These are phyloP conservation scores for Celoporthe dispersa DNA, from an alignment of 2,329 filamentous ascomycete genomes.

Conservation along the genomic window DNA sequence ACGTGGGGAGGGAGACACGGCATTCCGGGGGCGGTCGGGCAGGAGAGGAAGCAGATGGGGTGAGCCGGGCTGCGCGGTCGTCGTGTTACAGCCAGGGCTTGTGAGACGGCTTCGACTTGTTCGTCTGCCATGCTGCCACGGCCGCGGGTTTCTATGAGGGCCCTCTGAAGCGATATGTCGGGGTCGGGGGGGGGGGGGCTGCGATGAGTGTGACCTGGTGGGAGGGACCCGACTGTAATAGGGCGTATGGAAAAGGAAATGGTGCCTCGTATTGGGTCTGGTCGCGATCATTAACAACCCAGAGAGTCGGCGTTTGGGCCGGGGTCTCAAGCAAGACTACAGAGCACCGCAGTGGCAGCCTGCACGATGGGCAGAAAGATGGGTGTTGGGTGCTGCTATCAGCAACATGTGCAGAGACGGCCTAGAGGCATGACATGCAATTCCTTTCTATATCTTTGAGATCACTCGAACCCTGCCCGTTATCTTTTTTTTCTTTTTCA, in stretches of 20 bases:
- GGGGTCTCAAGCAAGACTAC: background rate
- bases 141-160: background rate
- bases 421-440: background rate
- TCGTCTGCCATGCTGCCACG: background rate
- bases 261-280: background rate
- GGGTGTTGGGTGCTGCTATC: background rate
- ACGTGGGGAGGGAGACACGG: too few species aligned
- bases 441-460: slow-evolving; percentile 3
- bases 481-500: slow-evolving; percentile 22
- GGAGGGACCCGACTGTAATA: background rate
- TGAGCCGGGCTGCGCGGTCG: background rate
- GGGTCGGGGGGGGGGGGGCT: background rate
- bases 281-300: background rate
- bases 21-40: too few species aligned
- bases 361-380: background rate
- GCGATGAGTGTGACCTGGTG: background rate
- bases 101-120: background rate
- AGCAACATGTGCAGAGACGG: background rate
- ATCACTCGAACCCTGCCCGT: slow-evolving; percentile 20
- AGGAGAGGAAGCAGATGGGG: too few species aligned
- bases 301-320: background rate
- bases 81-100: background rate
- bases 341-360: background rate
- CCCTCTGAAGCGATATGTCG: background rate
- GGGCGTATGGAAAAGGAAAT: background rate